Evolutionary conservation across 148 eudicot genomes (phyloP).

Genomic region (Vaccinium corymbosum): DNA sequence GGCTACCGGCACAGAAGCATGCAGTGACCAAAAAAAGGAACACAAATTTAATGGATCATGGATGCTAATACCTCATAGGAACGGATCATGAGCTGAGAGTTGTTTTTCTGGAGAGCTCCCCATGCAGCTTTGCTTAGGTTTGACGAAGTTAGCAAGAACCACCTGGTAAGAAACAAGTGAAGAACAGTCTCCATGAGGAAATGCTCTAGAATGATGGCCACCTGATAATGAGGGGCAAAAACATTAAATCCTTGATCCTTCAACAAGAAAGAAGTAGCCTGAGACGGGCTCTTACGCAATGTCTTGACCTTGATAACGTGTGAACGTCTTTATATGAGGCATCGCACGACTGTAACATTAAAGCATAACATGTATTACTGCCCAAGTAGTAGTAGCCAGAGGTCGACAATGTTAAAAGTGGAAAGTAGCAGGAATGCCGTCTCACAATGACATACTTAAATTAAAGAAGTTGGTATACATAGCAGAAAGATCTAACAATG

Average conservation of each 20-base stretch:
- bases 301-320: slow-evolving; percentile 83
- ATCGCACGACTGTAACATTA: slow-evolving; percentile 73
- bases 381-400: background rate
- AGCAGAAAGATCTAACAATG: background rate
- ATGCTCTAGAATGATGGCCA: background rate
- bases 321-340: slow-evolving; percentile 95
- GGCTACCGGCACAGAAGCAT: background rate
- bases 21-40: background rate
- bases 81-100: slow-evolving; percentile 91
- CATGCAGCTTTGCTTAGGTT: slow-evolving; percentile 99
- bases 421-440: background rate
- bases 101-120: slow-evolving; percentile 95
- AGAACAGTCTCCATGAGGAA: background rate
- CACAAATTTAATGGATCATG: background rate
- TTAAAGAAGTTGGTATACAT: background rate
- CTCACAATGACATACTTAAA: background rate
- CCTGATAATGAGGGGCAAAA: background rate
- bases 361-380: slow-evolving; percentile 15
- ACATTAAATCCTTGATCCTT: background rate
- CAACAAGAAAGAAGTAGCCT: slow-evolving; percentile 4
- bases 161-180: slow-evolving; percentile 37
- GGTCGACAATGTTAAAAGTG: background rate
- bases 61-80: slow-evolving; percentile 74
- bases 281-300: slow-evolving; percentile 63
- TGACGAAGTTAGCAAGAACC: slow-evolving; percentile 91